Evolutionary conservation across 2,329 filamentous ascomycete species (phyloP).

Genomic region (Diplodia seriata): DNA sequence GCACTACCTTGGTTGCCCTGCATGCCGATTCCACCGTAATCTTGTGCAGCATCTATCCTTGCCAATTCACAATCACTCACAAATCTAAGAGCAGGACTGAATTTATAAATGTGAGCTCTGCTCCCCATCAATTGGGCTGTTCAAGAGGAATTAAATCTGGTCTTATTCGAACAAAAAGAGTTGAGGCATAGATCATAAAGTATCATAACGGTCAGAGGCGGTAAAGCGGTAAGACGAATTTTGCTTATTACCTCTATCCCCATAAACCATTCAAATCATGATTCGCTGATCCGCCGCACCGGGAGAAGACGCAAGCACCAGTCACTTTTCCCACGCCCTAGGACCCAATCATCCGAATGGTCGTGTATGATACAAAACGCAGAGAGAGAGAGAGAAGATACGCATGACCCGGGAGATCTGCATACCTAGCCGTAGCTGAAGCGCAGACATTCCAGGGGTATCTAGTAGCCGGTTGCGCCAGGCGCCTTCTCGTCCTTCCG

Average conservation of each 20-base stretch:
- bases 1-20: no score
- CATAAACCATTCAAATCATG: constrained; percentile 16
- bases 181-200: constrained; percentile 9
- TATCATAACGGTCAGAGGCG: constrained; percentile 22
- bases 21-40: no score
- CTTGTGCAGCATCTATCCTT: no score
- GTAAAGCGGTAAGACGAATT: constrained; percentile 21
- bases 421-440: constrained; percentile 14
- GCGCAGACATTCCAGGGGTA: not conserved
- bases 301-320: constrained; percentile 25
- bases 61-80: no score
- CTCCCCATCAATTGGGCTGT: not conserved
- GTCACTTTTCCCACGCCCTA: constrained; percentile 24
- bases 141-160: not conserved
- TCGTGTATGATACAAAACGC: constrained; percentile 32
- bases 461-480: constrained; percentile 59
- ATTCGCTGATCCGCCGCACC: constrained; percentile 24
- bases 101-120: not conserved
- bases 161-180: constrained; percentile 13
- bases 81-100: no score
- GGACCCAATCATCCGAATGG: constrained; percentile 28
- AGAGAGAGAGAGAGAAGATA: constrained; percentile 14
- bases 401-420: constrained; percentile 4
- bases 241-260: constrained; percentile 31
- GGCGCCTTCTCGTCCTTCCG: constrained; percentile 92